Conservation (phyloP, 2,329 filamentous ascomycete genomes). For the Fusarium sp. region DNA sequence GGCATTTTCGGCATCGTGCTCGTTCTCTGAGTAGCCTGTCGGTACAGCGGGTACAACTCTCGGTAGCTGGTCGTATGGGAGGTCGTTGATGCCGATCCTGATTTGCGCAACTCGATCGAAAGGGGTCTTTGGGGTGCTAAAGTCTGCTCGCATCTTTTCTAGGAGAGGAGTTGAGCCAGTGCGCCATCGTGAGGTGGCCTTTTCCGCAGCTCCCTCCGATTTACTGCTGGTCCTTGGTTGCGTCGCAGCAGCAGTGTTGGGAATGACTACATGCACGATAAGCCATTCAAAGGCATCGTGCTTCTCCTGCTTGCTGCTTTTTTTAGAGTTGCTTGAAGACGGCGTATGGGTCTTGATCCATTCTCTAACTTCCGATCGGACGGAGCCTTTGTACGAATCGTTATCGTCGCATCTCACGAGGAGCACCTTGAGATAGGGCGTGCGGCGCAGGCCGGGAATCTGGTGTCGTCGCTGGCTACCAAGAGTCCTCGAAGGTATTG, state of each 20-base stretch:
- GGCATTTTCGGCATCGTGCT: slow-evolving; percentile 82
- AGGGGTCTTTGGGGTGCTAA: slow-evolving; percentile 76
- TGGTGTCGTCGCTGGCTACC: slow-evolving; percentile 78
- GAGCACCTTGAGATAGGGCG: slow-evolving; percentile 92
- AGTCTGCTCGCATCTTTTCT: slow-evolving; percentile 91
- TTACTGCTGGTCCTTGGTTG: slow-evolving; percentile 76
- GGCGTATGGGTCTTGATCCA: slow-evolving; percentile 87
- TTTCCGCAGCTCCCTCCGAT: slow-evolving; percentile 71
- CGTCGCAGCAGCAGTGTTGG: slow-evolving; percentile 83
- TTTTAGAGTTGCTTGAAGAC: slow-evolving; percentile 65
- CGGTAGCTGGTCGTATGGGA: slow-evolving; percentile 73
- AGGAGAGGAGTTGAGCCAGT: slow-evolving; percentile 84
- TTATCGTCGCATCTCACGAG: slow-evolving; percentile 95
- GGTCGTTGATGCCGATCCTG: slow-evolving; percentile 78
- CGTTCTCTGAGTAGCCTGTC: slow-evolving; percentile 75
- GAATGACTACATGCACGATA: slow-evolving; percentile 90
- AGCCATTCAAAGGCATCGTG: slow-evolving; percentile 98
- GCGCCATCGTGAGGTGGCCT: slow-evolving; percentile 80
- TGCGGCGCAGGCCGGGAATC: slow-evolving; percentile 91
- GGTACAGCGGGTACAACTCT: slow-evolving; percentile 73
- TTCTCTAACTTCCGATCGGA: slow-evolving; percentile 83
- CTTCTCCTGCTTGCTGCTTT: slow-evolving; percentile 80
- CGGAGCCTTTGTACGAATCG: slow-evolving; percentile 87
- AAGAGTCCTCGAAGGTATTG: slow-evolving; percentile 49
- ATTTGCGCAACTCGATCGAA: slow-evolving; percentile 88